These are phyloP conservation scores for Flaveria linearis DNA, from an alignment of 129 eudicot genomes.

Conservation along the genomic window DNA sequence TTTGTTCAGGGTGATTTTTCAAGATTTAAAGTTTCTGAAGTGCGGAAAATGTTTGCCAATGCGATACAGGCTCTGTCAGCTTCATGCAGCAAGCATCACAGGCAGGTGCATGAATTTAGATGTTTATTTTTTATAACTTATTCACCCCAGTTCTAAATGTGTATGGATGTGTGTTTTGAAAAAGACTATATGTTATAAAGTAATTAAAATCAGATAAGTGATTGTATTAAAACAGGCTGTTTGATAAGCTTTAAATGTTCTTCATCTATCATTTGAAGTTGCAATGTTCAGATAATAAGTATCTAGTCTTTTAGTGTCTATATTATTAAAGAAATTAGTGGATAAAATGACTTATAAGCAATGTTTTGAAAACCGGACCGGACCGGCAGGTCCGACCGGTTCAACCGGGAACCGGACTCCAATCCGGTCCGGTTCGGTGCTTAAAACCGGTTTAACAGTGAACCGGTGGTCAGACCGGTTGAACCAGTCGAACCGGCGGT, in stretches of 20 bases:
- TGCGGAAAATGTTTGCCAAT: slow-evolving; percentile 78
- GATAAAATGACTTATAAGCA: not conserved
- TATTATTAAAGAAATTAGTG: not conserved
- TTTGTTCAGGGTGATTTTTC: slow-evolving; percentile 79
- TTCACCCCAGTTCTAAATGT: not conserved
- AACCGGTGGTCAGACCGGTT: too few species aligned
- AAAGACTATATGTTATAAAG: not conserved
- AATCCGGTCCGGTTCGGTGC: too few species aligned
- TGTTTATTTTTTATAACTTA: slow-evolving; percentile 19
- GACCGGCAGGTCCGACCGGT: too few species aligned
- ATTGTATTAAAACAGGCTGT: not conserved
- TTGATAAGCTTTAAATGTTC: not conserved
- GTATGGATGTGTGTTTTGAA: not conserved
- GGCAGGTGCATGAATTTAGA: slow-evolving; percentile 81
- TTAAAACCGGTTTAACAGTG: too few species aligned
- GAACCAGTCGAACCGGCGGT: too few species aligned
- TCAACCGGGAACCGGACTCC: too few species aligned
- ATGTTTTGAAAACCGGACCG: too few species aligned
- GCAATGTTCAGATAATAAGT: not conserved
- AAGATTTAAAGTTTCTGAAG: slow-evolving; percentile 85
- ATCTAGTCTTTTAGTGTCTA: not conserved
- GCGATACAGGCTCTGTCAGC: slow-evolving; percentile 84
- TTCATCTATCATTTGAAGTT: not conserved
- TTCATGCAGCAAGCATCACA: slow-evolving; percentile 78
- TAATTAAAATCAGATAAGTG: not conserved